Percentiles rank a stretch among this genome's conserved stretches.
These are phyloP conservation scores for Pseudogymnoascus sp. DNA, from an alignment of 2,329 filamentous ascomycete genomes.

Conservation along the genomic window DNA sequence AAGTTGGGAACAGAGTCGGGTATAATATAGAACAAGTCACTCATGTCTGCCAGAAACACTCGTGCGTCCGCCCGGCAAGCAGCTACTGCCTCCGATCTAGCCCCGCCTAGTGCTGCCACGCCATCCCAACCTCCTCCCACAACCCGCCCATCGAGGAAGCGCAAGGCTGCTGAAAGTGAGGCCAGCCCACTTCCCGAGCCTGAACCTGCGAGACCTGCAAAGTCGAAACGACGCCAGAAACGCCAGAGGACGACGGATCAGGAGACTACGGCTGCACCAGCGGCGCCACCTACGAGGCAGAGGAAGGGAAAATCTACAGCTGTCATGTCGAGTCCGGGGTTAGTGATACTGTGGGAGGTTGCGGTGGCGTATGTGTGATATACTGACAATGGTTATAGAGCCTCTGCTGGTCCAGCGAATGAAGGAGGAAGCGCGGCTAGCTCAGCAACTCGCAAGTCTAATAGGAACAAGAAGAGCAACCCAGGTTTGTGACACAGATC, in stretches of 20 bases:
- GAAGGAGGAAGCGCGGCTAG: slow-evolving; percentile 49
- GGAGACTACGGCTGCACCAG: slow-evolving; percentile 30
- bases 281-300: slow-evolving; percentile 39
- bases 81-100: slow-evolving; percentile 42
- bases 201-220: slow-evolving; percentile 30
- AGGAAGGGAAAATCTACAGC: slow-evolving; percentile 54
- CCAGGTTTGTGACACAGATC: slow-evolving; percentile 36
- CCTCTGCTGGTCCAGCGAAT: slow-evolving; percentile 57
- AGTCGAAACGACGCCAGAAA: slow-evolving; percentile 57
- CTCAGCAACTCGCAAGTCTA: slow-evolving; percentile 65
- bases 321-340: slow-evolving; percentile 71
- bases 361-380: slow-evolving; percentile 9
- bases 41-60: slow-evolving; percentile 96
- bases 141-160: slow-evolving; percentile 58
- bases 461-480: slow-evolving; percentile 59
- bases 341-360: slow-evolving; percentile 28
- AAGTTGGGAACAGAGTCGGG: slow-evolving; percentile 12
- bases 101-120: slow-evolving; percentile 35
- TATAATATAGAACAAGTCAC: slow-evolving; percentile 36
- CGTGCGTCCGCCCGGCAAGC: slow-evolving; percentile 89
- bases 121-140: slow-evolving; percentile 30
- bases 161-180: slow-evolving; percentile 59
- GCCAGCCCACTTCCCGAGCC: slow-evolving; percentile 35
- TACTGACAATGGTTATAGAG: slow-evolving; percentile 38
- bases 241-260: slow-evolving; percentile 58